Conservation (phyloP, 768 basidiomycete genomes). For the Coprinopsis strossmayeri region DNA sequence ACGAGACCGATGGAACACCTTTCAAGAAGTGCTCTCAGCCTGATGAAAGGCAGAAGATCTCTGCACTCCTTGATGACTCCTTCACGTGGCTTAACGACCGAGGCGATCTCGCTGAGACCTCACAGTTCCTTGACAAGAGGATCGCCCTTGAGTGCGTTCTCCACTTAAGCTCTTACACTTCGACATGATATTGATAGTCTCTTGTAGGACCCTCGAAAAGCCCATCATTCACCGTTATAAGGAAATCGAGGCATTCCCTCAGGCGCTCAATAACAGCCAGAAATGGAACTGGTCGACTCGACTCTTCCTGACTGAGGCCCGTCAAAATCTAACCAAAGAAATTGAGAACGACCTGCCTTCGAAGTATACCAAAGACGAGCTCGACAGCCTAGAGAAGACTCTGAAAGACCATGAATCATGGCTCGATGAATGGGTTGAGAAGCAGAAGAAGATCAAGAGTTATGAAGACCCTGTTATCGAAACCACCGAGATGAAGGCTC, state of each 20-base stretch:
- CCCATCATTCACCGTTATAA: constrained; percentile 84
- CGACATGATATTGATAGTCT: neutral
- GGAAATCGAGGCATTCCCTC: constrained; percentile 83
- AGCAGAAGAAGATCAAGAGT: constrained; percentile 67
- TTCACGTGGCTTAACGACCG: constrained; percentile 80
- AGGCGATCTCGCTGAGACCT: constrained; percentile 77
- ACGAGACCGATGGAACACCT: constrained; percentile 58
- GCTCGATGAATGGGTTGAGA: constrained; percentile 76
- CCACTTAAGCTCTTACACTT: neutral
- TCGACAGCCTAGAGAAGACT: constrained; percentile 69
- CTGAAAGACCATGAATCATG: constrained; percentile 78
- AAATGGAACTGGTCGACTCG: constrained; percentile 86
- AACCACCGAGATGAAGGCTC: constrained; percentile 79
- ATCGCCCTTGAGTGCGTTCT: constrained; percentile 73
- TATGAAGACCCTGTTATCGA: constrained; percentile 84
- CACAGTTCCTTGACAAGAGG: constrained; percentile 68
- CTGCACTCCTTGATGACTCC: constrained; percentile 62
- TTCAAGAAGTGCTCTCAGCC: constrained; percentile 82
- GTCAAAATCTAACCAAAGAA: constrained; percentile 65
- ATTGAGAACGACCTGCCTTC: constrained; percentile 52
- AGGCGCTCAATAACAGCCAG: constrained; percentile 74
- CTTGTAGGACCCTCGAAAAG: constrained; percentile 59
- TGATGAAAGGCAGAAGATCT: constrained; percentile 61
- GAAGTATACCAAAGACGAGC: constrained; percentile 84
- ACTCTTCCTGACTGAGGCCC: constrained; percentile 81